Base-by-base conservation (phyloP, 2,329 filamentous ascomycete species). In the Paraphaeosphaeria sporulosa region DNA sequence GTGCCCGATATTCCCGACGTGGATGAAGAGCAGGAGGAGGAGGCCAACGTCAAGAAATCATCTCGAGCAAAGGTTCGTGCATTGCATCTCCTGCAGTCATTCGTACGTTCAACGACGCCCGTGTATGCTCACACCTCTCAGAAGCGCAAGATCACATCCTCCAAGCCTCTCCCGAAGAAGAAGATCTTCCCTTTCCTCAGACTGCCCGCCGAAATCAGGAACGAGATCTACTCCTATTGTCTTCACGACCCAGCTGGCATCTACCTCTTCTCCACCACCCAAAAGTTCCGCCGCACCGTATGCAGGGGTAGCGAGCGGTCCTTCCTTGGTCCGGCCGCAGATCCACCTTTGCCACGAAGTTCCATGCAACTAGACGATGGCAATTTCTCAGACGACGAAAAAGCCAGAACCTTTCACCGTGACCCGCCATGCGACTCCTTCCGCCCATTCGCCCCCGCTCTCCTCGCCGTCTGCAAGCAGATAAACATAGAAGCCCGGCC, bases 141-240 rank as follows among this genome's bases (percentile, higher is more conserved):
- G 71, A 74, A 75, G 62, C 64, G 48, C 56, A 71, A 68, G 59
- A 7, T 46, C 23, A 19, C 38, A 40, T 32, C 51, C 6, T 55
- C 65, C 10, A 67, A 61, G 49, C 66, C 66, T 5, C 71, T 73
- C 46, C 68, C 72, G 3, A 75, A 75, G 54, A 66, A 47, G 56
- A 73, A 72, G 36, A 65, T 71, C 54, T 77, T 78, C 48, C 74
- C 71, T 0, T 77, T 78, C 54, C 59, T 78, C 36, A 9, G 71
- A 12, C 68, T 78, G 0, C 74, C 75, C 0, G 73, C 72, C 2
- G 76, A 78, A 49, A 70, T 77, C 12, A 64, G 74, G 6, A 76
- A 76, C 59, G 66, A 71, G 30, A 74, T 78, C 46, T 77, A 78
- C 64, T 47, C 27, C 0, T 65, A 72, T 38, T 64, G 66, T 48